Base-by-base conservation (phyloP, 495 filamentous ascomycete species). In the Aspergillus biplanus region DNA sequence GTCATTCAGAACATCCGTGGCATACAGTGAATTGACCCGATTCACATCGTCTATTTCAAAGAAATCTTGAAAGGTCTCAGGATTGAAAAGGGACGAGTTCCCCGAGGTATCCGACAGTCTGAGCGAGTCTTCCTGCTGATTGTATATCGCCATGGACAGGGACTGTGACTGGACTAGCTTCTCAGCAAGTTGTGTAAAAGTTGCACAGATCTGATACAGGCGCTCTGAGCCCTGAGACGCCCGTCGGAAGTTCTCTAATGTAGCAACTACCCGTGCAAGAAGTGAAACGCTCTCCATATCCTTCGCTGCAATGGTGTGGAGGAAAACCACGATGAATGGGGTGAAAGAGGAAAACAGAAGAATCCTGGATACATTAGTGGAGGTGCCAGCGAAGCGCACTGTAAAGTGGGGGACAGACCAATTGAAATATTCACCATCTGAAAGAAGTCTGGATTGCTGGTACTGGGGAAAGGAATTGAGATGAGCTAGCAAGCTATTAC, bases 251-350 rank as follows among this genome's bases (percentile, higher is more conserved):
- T 46, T 62, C 48, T 62, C 15, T 5, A 62, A 33, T 1, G 50
- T 62, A 18, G 7, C 9, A 4, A 56, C 4, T 4, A 62, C 59
- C 8, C 56, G 12, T 8, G 21, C 5, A 5, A 62, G 59, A 37
- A 62, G 59, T 9, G 7, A 7, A 35, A 47, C 35, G 16, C 27
- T 48, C 7, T 4, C 21, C 12, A 7, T 33, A 27, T 56, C 39
- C 13, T 33, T 62, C 33, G 59, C 8, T 4, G 59, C 16, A 18
- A 62, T 62, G 13, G 50, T n/a, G 27, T 62, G 52, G 34, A 62
- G 59, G 59, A 62, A 62, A 9, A 33, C 56, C 1, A 62, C 50
- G 35, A 62, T 48, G 52, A 62, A 62, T 46, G 59, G 59, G 27
- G 33, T 47, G 50, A 62, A 62, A 13, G 59, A 62, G 8, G 59